Conservation (phyloP, 768 basidiomycete species). For the Panaeolus cyanescens region DNA sequence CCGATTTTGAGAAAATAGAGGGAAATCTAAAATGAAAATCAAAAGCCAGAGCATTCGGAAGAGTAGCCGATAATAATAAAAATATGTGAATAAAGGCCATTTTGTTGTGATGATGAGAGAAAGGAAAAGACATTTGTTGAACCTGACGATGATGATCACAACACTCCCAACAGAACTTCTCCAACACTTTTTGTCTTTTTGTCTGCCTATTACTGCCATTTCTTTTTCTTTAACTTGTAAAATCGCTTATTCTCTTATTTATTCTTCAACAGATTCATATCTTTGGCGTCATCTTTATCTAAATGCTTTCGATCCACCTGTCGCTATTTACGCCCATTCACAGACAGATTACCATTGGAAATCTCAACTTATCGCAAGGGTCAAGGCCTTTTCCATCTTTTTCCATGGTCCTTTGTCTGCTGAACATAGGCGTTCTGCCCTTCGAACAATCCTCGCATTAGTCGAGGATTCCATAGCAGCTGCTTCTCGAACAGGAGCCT, state of each 20-base stretch:
- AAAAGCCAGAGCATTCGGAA: constrained; percentile 37
- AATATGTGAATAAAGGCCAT: constrained; percentile 17
- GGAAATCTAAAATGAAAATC: constrained; percentile 60
- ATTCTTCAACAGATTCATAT: constrained; percentile 51
- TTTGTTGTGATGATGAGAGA: constrained; percentile 8
- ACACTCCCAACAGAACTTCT: constrained; percentile 58
- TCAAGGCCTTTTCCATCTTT: constrained; percentile 38
- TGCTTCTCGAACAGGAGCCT: constrained; percentile 24
- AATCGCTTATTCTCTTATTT: constrained; percentile 48
- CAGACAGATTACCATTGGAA: constrained; percentile 30
- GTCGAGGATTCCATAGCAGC: constrained; percentile 34
- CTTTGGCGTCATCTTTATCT: constrained; percentile 75
- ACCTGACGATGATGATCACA: constrained; percentile 19
- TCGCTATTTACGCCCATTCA: constrained; percentile 19
- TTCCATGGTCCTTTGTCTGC: constrained; percentile 15
- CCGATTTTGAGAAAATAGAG: constrained; percentile 44
- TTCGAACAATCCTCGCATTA: constrained; percentile 43
- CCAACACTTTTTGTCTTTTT: constrained; percentile 57
- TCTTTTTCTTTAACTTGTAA: constrained; percentile 59
- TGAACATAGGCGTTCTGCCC: constrained; percentile 30
- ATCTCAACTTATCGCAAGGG: constrained; percentile 38
- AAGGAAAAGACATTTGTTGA: neutral
- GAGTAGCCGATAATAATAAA: constrained; percentile 27
- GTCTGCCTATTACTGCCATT: constrained; percentile 60
- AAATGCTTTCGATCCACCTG: constrained; percentile 66